Base-by-base conservation (phyloP, 495 filamentous ascomycete genomes). In the Penicillium egyptiacum region DNA sequence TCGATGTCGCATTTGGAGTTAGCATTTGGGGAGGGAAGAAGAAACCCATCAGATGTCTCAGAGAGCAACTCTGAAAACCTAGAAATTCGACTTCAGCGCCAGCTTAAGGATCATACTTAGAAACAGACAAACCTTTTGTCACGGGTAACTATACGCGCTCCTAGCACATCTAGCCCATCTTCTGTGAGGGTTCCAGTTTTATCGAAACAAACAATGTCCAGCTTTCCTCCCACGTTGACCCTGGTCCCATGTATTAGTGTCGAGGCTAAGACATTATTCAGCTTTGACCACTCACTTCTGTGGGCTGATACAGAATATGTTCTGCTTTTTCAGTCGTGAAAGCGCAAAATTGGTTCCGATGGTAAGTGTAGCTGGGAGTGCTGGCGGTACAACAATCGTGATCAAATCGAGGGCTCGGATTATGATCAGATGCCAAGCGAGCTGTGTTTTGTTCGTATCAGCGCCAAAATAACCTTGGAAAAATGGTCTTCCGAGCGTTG, bases 101-200 rank as follows among this genome's bases (percentile, higher is more conserved):
- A 33, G 4, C n/a, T 45, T 43, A 28, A 17, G 16, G 8, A 23
- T 30, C 8, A 12, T 20, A 23, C 17, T n/a, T 41, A 7, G 12
- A 10, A 25, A 28, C 8, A 25, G 20, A 48, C 58, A 45, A 53
- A 81, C 77, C 71, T 76, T 62, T 72, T 86, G 22, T 80, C 73
- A n/a, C 79, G 71, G 59, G 86, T 81, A 28, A 91, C 90, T 7
- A 90, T 84, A 40, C 90, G 85, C 14, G 94, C 81, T 5, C 95
- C 95, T 25, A 98, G 86, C 40, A 99, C 89, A 74, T 99, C 95
- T 45, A 99, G 77, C 0, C 95, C 95, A 70, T 99, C 95, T 71
- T 98, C 95, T 2, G 95, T 99, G 22, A 99, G 77, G 14, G 95
- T 99, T 19, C 95, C 95, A 3, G 95, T 99, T 69, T 99, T 99